Evolutionary conservation across 1,284 basidiomycete genomes (phyloP), one percentile per base, ranked within the genome.

Genomic region (Xerocomus nothofagi): DNA sequence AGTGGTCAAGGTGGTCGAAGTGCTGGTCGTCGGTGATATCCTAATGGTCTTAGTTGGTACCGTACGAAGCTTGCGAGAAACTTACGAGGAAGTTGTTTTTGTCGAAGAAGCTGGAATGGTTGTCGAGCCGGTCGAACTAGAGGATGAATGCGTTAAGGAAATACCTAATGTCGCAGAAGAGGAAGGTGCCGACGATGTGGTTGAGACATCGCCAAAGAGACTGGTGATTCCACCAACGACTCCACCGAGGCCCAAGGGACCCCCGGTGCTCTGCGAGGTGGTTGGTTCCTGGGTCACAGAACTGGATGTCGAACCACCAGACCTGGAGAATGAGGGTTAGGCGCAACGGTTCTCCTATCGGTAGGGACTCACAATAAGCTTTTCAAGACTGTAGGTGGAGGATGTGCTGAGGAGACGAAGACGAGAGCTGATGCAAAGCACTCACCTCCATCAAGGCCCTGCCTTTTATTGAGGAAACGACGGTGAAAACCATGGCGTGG

Each of bases 401-500:
- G 47, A 37, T 34, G 15, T 7, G 29, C 9, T 62, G 42, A 50
- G 37, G 15, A 14, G 23, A 20, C n/a, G 14, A 23, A 17, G 11
- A 30, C 32, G 18, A 9, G 30, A 24, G 34, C 15, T 12, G 23
- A 42, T 21, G 33, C 7, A 3, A 48, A 12, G 20, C n/a, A 54
- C 69, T 60, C 49, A 67, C 70, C 56, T 48, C 56, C 59, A 14
- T 49, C 17, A 49, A 71, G 59, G 56, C 55, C 65, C 63, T 66
- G 69, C 59, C 66, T 67, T 54, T 57, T 66, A 41, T 18, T 42
- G 36, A 54, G 47, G 46, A 63, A 36, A 54, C 57, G 58, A 48
- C 30, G 46, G 53, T 62, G 55, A 30, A 56, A 44, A 44, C 33
- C 55, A 50, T 47, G 50, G 42, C 52, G 43, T 18, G 39, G 10